Evolutionary conservation across 2,329 filamentous ascomycete genomes (phyloP), one percentile per base, ranked within the genome.

Genomic region (Westerdykella aurantiaca): DNA sequence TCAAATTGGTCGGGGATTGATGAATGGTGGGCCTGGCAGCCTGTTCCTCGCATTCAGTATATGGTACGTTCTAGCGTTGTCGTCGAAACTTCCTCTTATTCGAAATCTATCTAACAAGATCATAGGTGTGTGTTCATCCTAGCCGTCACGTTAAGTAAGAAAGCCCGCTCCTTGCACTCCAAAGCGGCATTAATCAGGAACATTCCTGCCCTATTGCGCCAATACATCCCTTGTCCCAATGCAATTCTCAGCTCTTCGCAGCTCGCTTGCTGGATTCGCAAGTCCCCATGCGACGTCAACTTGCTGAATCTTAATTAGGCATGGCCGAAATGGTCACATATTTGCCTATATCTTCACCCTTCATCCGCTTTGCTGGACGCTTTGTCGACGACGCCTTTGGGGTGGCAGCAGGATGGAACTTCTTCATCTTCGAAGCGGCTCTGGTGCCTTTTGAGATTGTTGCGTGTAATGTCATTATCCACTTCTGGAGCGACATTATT

Each of bases 321-420:
- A 79, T 86, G 69, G 82, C 83, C 11, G 85, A 88, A 62, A 87
- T 88, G 83, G 84, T 86, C 6, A 85, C 83, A 0, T 87, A 85
- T 51, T 70, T 87, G 2, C 85, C 86, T 6, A 85, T 89, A 42
- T 86, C 83, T 0, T 87, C 83, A 34, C 84, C 85, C 0, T 89
- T 90, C 63, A 85, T 89, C 58, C 81, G 83, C 21, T 87, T 89
- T 56, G 85, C 85, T 4, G 83, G 84, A 12, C 78, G 83, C 38
- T 88, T 81, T 52, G 83, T 88, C 23, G 85, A 88, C 52, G 83
- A 87, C 51, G 82, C 84, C 2, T 85, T 88, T 46, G 83, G 83
- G 1, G 83, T 86, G 44, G 82, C 82, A 6, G 78, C 81, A 1
- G 84, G 84, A 5, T 87, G 83, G 78, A 86, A 87, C 61, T 86